Conservation (phyloP, 1,139 yeast species). For the Taphrina flavorubra region DNA sequence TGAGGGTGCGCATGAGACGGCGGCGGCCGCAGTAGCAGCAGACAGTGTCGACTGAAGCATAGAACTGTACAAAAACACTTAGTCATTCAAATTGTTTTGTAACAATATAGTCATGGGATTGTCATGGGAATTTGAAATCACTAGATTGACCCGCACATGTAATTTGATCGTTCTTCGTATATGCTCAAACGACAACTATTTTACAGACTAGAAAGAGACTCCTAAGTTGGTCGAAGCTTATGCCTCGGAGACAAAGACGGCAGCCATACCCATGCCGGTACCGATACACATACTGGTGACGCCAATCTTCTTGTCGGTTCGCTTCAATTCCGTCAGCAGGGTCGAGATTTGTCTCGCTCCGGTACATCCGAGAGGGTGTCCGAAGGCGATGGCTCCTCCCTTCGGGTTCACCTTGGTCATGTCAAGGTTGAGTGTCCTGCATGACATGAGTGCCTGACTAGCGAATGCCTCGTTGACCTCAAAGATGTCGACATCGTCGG, state of each 20-base stretch:
- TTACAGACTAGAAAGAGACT: background rate
- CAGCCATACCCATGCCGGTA: slow-evolving; percentile 97
- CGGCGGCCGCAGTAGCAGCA: background rate
- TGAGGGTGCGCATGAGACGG: slow-evolving; percentile 7
- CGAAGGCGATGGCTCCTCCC: slow-evolving; percentile 96
- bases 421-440: slow-evolving; percentile 70
- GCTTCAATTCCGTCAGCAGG: slow-evolving; percentile 73
- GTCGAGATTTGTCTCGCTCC: slow-evolving; percentile 96
- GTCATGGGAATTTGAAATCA: too few species aligned
- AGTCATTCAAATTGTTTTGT: too few species aligned
- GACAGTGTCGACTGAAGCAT: too few species aligned
- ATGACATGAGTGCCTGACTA: slow-evolving; percentile 86
- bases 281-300: slow-evolving; percentile 97
- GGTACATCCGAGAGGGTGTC: slow-evolving; percentile 81
- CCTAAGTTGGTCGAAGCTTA: background rate
- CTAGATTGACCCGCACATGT: background rate
- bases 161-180: background rate
- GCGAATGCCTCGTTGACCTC: slow-evolving; percentile 98
- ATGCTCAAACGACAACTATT: slow-evolving; percentile 5
- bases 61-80: background rate
- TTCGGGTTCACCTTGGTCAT: slow-evolving; percentile 77
- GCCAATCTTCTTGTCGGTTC: slow-evolving; percentile 74
- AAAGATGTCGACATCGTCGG: slow-evolving; percentile 71
- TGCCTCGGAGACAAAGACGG: slow-evolving; percentile 26
- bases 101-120: too few species aligned